Evolutionary conservation across 2,329 filamentous ascomycete species (phyloP).

Genomic region (Aspergillus calidoustus): DNA sequence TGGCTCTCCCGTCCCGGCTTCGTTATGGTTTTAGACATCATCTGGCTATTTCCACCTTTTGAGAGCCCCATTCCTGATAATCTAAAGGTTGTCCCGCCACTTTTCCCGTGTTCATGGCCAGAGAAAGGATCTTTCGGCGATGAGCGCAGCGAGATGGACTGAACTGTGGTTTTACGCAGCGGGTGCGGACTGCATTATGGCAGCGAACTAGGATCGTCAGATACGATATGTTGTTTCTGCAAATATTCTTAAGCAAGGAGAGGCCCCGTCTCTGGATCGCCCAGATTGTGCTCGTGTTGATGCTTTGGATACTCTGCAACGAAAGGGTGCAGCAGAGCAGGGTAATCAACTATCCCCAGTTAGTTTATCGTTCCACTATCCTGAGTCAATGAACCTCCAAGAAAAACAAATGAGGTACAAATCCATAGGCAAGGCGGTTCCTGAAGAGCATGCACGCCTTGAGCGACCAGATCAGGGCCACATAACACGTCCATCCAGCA

Average conservation of each 20-base stretch:
- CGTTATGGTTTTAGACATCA: slow-evolving; percentile 5
- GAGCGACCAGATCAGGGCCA: slow-evolving; percentile 49
- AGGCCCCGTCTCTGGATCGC: slow-evolving; percentile 48
- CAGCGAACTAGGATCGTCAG: slow-evolving; percentile 41
- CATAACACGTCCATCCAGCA: slow-evolving; percentile 49
- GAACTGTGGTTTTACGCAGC: slow-evolving; percentile 49
- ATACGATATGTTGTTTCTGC: no score
- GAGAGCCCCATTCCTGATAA: slow-evolving; percentile 16
- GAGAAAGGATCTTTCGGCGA: slow-evolving; percentile 19
- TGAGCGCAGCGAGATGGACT: slow-evolving; percentile 26
- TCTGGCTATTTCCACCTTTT: slow-evolving; percentile 11
- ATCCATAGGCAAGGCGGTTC: slow-evolving; percentile 47
- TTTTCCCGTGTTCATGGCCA: background rate
- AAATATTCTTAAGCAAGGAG: no score
- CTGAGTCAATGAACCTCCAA: no score
- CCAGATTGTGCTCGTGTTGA: slow-evolving; percentile 50
- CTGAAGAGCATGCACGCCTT: slow-evolving; percentile 53
- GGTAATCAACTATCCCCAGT: no score
- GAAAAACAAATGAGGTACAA: no score
- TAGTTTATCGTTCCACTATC: background rate
- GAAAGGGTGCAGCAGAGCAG: slow-evolving; percentile 49
- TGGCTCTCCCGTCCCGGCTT: slow-evolving; percentile 15
- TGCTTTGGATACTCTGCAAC: slow-evolving; percentile 40
- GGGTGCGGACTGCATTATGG: slow-evolving; percentile 51
- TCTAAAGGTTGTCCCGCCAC: slow-evolving; percentile 9